Conservation (phyloP, 2,329 filamentous ascomycete genomes). For the Arthrocladium fulminans region DNA sequence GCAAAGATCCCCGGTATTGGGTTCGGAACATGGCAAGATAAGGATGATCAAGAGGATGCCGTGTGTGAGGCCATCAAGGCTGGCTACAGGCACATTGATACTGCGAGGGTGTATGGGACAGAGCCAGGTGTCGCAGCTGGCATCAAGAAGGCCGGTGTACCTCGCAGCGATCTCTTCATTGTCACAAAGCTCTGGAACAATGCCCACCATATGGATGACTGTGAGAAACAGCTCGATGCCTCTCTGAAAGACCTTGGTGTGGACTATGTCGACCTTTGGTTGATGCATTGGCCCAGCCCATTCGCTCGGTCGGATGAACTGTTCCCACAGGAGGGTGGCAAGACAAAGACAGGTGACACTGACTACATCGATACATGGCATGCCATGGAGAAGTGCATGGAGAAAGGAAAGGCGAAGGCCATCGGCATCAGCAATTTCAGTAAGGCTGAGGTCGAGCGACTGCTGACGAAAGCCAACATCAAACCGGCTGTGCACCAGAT, state of each 20-base stretch:
- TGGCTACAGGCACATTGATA: conserved; percentile 36
- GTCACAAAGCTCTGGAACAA: conserved; percentile 58
- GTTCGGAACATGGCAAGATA: conserved; percentile 33
- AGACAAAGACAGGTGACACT: conserved; percentile 34
- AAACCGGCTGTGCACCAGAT: conserved; percentile 44
- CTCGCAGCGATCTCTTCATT: conserved; percentile 30
- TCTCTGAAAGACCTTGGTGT: conserved; percentile 43
- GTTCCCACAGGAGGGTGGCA: conserved; percentile 40
- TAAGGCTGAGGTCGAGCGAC: conserved; percentile 39
- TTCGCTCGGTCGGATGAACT: conserved; percentile 42
- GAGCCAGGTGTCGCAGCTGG: conserved; percentile 46
- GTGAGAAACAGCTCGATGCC: conserved; percentile 42
- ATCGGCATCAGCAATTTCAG: conserved; percentile 49
- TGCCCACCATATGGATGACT: conserved; percentile 41
- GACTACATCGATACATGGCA: conserved; percentile 46
- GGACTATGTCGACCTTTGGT: conserved; percentile 47
- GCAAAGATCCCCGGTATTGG: conserved; percentile 27
- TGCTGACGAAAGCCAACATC: conserved; percentile 37
- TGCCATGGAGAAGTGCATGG: conserved; percentile 39
- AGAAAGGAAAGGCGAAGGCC: conserved; percentile 38
- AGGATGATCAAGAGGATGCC: conserved; percentile 35
- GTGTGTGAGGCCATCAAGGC: conserved; percentile 37
- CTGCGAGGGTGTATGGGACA: conserved; percentile 34
- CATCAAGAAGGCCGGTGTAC: conserved; percentile 24
- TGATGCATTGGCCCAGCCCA: conserved; percentile 46